These are phyloP conservation scores for Evansstolkia leycettana DNA, from an alignment of 495 filamentous ascomycete genomes.

Conservation along the genomic window DNA sequence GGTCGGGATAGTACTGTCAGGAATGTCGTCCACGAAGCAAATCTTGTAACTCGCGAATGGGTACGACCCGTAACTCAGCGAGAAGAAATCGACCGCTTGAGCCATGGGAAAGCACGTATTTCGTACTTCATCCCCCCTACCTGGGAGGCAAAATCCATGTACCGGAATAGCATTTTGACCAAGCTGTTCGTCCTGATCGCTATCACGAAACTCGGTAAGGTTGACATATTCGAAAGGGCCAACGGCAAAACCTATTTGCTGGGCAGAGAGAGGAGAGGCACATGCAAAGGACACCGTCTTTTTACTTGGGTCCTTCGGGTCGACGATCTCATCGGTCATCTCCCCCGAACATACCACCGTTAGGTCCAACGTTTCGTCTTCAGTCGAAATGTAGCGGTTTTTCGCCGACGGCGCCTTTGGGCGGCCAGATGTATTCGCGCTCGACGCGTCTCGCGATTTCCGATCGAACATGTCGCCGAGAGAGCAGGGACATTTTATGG, in stretches of 20 bases:
- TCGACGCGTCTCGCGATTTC: constrained; percentile 15
- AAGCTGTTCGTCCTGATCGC: constrained; percentile 81
- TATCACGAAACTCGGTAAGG: constrained; percentile 75
- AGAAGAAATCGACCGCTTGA: constrained; percentile 76
- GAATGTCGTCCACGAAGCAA: constrained; percentile 84
- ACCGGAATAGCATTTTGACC: constrained; percentile 72
- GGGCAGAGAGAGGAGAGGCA: constrained; percentile 56
- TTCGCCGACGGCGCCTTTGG: constrained; percentile 9
- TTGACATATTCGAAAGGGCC: constrained; percentile 93
- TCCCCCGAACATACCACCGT: constrained; percentile 84
- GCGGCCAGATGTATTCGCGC: constrained; percentile 6
- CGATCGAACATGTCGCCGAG: constrained; percentile 67
- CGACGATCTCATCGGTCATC: constrained; percentile 65
- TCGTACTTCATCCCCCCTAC: constrained; percentile 61
- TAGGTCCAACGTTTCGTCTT: constrained; percentile 79
- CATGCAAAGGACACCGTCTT: constrained; percentile 76
- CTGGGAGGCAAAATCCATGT: constrained; percentile 82
- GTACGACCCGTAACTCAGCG: constrained; percentile 71
- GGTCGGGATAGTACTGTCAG: constrained; percentile 58
- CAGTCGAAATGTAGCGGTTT: constrained; percentile 37
- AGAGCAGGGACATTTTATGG: constrained; percentile 71
- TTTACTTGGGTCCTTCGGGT: constrained; percentile 59
- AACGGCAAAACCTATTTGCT: constrained; percentile 83
- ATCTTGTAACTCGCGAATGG: constrained; percentile 81
- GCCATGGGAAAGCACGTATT: constrained; percentile 72